Evolutionary conservation across 306 rosid species (phyloP).

Genomic region (Pterocarpus santalinus): DNA sequence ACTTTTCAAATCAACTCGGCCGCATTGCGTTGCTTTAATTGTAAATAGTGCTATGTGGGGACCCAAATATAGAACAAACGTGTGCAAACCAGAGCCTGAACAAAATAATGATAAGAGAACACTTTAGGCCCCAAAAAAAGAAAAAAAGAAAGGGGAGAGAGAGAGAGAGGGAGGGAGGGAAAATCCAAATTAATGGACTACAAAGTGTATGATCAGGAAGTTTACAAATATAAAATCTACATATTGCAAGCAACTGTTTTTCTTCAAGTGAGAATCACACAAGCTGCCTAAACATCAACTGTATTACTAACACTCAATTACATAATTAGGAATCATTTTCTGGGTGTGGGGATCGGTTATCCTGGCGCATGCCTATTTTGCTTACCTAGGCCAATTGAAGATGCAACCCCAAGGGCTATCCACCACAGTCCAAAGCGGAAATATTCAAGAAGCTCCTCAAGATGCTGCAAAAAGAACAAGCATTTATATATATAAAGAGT

Average conservation of each 20-base stretch:
- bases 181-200: background rate
- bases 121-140: background rate
- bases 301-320: conserved; percentile 15
- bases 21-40: conserved; percentile 92
- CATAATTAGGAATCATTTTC: conserved; percentile 42
- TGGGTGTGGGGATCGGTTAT: background rate
- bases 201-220: conserved; percentile 11
- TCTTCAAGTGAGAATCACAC: conserved; percentile 36
- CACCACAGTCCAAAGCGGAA: conserved; percentile 91
- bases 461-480: conserved; percentile 70
- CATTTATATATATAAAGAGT: background rate
- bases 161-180: background rate
- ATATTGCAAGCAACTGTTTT: conserved; percentile 27
- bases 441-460: conserved; percentile 82
- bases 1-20: conserved; percentile 93
- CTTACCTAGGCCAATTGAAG: conserved; percentile 98
- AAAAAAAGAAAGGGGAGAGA: background rate
- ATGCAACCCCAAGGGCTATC: conserved; percentile 95
- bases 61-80: conserved; percentile 96
- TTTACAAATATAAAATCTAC: background rate
- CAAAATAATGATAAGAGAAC: conserved; percentile 38
- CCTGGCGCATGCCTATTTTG: conserved; percentile 20
- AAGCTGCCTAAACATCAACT: conserved; percentile 22
- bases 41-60: conserved; percentile 97
- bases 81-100: conserved; percentile 99